Percentiles rank a stretch among this genome's conserved stretches.
These are phyloP conservation scores for Perilla frutescens DNA, from an alignment of 257 asterid genomes.

Conservation along the genomic window DNA sequence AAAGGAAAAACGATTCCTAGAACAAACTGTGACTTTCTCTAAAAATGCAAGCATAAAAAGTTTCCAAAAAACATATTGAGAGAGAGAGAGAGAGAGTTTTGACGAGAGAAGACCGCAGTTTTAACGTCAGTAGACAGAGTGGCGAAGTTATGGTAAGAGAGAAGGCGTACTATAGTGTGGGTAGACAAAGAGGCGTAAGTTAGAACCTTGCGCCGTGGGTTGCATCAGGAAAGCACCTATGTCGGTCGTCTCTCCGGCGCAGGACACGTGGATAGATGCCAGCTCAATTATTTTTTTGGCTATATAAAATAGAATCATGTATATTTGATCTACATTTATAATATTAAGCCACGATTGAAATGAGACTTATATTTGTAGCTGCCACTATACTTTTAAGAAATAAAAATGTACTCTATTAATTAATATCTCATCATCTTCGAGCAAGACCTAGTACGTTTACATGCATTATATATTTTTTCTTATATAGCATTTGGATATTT, in stretches of 20 bases:
- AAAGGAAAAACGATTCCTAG: background rate
- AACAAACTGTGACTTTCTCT: background rate
- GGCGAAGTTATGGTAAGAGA: background rate
- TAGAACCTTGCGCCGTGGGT: conserved; percentile 21
- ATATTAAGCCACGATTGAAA: too few relatives aligned
- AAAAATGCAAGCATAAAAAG: background rate
- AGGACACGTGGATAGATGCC: conserved; percentile 26
- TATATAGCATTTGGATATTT: too few relatives aligned
- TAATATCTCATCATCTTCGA: too few relatives aligned
- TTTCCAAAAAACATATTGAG: background rate
- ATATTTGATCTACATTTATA: too few relatives aligned
- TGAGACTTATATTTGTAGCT: too few relatives aligned
- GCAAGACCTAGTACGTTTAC: too few relatives aligned
- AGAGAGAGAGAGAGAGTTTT: background rate
- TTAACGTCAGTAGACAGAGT: background rate
- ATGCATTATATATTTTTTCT: too few relatives aligned
- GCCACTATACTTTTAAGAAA: too few relatives aligned
- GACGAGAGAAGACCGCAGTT: conserved; percentile 15
- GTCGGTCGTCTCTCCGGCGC: conserved; percentile 34
- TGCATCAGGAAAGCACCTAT: conserved; percentile 2
- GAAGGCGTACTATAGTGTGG: conserved; percentile 33
- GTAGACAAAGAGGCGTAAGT: conserved; percentile 22
- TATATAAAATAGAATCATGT: too few relatives aligned
- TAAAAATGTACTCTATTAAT: too few relatives aligned
- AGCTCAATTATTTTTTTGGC: background rate